Evolutionary conservation across 768 basidiomycete genomes (phyloP).

Genomic region (Galerina sulciceps): DNA sequence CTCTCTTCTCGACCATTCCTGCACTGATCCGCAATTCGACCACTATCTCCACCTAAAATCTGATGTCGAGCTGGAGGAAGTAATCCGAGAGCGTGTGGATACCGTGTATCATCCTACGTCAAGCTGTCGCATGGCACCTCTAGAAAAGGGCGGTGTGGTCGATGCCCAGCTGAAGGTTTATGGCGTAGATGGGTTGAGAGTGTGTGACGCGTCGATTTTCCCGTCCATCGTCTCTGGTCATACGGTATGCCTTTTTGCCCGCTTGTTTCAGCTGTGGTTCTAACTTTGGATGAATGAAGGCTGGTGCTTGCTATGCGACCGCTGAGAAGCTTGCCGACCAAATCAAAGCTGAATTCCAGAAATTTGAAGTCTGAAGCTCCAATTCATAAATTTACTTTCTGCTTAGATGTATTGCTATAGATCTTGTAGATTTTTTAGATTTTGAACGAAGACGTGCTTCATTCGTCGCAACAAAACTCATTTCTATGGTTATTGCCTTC

Average conservation of each 20-base stretch:
- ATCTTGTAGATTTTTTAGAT: neutral
- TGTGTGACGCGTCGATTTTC: slow-evolving; percentile 54
- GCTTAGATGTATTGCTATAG: neutral
- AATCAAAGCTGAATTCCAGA: slow-evolving; percentile 29
- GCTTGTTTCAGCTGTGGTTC: neutral
- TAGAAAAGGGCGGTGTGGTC: slow-evolving; percentile 42
- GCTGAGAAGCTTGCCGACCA: slow-evolving; percentile 40
- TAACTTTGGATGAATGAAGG: slow-evolving; percentile 19
- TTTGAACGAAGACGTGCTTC: neutral
- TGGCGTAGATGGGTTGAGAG: slow-evolving; percentile 44
- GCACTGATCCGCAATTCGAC: slow-evolving; percentile 41
- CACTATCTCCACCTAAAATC: slow-evolving; percentile 39
- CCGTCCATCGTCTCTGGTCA: slow-evolving; percentile 52
- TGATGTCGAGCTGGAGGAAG: slow-evolving; percentile 44
- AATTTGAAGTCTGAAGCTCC: neutral
- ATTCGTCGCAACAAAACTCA: neutral
- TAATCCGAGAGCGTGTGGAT: slow-evolving; percentile 45
- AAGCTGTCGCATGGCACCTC: slow-evolving; percentile 51
- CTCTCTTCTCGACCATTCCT: slow-evolving; percentile 37
- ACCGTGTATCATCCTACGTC: slow-evolving; percentile 54
- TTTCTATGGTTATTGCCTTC: neutral
- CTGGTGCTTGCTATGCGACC: slow-evolving; percentile 35
- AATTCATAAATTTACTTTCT: neutral
- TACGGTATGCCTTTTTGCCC: slow-evolving; percentile 36
- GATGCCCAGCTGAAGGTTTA: slow-evolving; percentile 41